Evolutionary conservation across 805 yeast genomes (phyloP).

Genomic region (Ogataea trehalophila): DNA sequence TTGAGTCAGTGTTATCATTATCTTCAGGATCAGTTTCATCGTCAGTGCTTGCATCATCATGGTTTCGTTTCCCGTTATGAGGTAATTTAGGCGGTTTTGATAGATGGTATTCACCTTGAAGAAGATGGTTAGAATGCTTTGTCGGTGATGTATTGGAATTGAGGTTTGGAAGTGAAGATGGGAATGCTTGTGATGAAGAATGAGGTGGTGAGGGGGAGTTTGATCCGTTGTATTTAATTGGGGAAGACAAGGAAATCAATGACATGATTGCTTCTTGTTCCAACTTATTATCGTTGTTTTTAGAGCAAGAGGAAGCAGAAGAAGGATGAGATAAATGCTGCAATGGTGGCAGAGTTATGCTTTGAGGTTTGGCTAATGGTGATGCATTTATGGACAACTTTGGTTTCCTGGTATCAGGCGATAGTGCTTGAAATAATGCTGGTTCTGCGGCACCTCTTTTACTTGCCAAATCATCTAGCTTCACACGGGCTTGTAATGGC

Average conservation of each 20-base stretch:
- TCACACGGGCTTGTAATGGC: neutral
- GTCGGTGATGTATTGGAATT: neutral
- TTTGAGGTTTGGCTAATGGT: neutral
- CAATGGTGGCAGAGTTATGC: neutral
- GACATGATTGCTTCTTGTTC: constrained; percentile 56
- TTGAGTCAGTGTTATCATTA: neutral
- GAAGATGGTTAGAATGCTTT: neutral
- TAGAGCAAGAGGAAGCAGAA: neutral
- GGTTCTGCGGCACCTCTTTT: constrained; percentile 23
- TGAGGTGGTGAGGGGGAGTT: constrained; percentile 16
- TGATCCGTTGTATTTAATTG: constrained; percentile 33
- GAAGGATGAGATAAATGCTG: neutral
- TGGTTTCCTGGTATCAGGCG: constrained; percentile 16
- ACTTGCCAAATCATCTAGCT: constrained; percentile 28
- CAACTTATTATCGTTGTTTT: constrained; percentile 22
- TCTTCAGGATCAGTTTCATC: constrained; percentile 3
- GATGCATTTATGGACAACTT: constrained; percentile 10
- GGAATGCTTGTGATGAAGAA: constrained; percentile 1
- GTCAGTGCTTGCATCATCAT: neutral
- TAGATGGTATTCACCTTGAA: neutral
- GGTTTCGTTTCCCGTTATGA: neutral
- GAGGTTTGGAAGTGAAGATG: too few relatives aligned
- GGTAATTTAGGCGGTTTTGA: neutral
- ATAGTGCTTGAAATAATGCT: constrained; percentile 21
- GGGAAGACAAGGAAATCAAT: constrained; percentile 51